Percentiles rank a stretch among this genome's conserved stretches.
Conservation (phyloP, 352 stramenopile genomes). For the Thalassiosira oceanica region DNA sequence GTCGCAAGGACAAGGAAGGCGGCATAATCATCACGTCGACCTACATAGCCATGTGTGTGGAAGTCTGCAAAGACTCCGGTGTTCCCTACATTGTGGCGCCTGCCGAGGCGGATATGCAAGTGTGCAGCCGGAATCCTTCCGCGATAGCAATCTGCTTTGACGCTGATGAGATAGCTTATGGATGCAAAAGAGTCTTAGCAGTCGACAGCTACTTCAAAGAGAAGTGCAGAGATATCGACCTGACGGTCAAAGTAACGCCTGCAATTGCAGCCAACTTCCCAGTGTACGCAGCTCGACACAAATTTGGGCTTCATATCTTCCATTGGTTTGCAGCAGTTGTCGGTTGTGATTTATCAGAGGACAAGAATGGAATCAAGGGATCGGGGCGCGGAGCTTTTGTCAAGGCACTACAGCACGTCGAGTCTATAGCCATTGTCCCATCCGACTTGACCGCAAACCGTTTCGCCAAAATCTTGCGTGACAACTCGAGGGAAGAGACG, state of each 20-base stretch:
- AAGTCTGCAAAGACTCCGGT: conserved; percentile 16
- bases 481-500: background rate
- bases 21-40: conserved; percentile 11
- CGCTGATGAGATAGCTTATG: conserved; percentile 16
- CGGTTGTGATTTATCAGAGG: conserved; percentile 16
- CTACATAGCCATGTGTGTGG: conserved; percentile 15
- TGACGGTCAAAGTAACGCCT: conserved; percentile 1
- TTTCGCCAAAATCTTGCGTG: background rate
- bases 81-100: conserved; percentile 25
- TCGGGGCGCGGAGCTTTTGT: background rate
- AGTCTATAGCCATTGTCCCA: background rate
- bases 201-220: conserved; percentile 11
- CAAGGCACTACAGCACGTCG: background rate
- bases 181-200: conserved; percentile 7
- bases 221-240: conserved; percentile 6
- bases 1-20: conserved; percentile 2
- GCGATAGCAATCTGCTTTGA: conserved; percentile 7
- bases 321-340: conserved; percentile 17
- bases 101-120: conserved; percentile 27
- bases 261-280: conserved; percentile 8
- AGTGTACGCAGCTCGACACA: conserved; percentile 6
- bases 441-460: background rate
- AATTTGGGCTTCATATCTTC: conserved; percentile 3
- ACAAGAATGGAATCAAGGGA: conserved; percentile 1
- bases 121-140: background rate